Conservation (phyloP, 2,329 filamentous ascomycete genomes). For the Madurella mycetomatis region DNA sequence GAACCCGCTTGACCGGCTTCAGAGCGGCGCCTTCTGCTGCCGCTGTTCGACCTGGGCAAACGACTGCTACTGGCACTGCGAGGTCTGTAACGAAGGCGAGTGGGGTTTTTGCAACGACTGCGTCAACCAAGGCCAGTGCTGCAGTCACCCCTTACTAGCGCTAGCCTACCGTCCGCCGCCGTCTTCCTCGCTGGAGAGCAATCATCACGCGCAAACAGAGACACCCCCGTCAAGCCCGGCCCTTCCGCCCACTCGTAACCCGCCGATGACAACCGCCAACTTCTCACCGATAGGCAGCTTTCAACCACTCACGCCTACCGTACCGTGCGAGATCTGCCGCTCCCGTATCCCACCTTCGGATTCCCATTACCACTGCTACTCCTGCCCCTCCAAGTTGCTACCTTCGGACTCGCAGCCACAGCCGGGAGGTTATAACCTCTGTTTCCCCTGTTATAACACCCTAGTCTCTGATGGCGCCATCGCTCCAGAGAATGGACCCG, state of each 20-base stretch:
- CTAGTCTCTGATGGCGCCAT: slow-evolving; percentile 62
- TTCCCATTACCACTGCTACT: slow-evolving; percentile 74
- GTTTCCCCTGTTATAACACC: slow-evolving; percentile 68
- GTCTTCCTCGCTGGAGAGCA: not conserved
- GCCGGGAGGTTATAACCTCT: slow-evolving; percentile 82
- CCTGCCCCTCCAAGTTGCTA: slow-evolving; percentile 42
- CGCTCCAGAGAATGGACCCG: slow-evolving; percentile 67
- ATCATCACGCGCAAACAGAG: not conserved
- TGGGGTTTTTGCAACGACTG: slow-evolving; percentile 93
- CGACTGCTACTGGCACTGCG: slow-evolving; percentile 85
- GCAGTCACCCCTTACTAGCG: slow-evolving; percentile 76
- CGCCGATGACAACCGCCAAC: slow-evolving; percentile 25
- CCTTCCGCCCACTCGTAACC: not conserved
- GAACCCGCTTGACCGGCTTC: slow-evolving; percentile 62
- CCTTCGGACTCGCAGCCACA: slow-evolving; percentile 36
- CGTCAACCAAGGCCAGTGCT: slow-evolving; percentile 75
- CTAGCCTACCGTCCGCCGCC: slow-evolving; percentile 52
- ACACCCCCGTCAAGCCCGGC: not conserved
- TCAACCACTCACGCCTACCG: slow-evolving; percentile 65
- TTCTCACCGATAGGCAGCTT: slow-evolving; percentile 45
- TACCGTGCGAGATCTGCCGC: slow-evolving; percentile 73
- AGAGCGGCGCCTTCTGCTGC: slow-evolving; percentile 81
- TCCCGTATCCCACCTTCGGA: slow-evolving; percentile 59
- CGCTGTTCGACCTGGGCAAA: slow-evolving; percentile 70
- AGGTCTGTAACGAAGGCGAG: slow-evolving; percentile 81